Percentiles rank a stretch among this genome's conserved stretches.
Evolutionary conservation across 2,329 filamentous ascomycete species (phyloP).

Genomic region (Aplosporella prunicola): DNA sequence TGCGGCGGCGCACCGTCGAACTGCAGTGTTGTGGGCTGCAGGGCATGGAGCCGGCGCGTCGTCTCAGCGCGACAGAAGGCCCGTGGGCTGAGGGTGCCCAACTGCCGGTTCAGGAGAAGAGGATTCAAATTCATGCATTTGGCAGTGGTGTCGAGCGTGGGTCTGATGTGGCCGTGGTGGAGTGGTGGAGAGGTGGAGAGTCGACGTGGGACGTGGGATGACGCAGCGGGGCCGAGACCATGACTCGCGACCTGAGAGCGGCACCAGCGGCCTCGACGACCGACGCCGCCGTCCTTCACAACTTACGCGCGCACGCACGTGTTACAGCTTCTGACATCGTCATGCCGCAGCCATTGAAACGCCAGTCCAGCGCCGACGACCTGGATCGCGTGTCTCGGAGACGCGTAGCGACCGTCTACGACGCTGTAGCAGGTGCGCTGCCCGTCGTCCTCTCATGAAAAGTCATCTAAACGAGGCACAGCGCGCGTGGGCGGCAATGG

Average conservation of each 20-base stretch:
- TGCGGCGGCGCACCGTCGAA: constrained; percentile 50
- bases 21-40: constrained; percentile 57
- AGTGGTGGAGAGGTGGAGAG: too few relatives aligned
- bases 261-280: too few relatives aligned
- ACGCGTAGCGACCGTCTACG: constrained; percentile 53
- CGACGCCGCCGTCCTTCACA: too few relatives aligned
- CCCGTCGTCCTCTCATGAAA: too few relatives aligned
- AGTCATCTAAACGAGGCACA: not conserved
- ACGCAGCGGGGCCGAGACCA: too few relatives aligned
- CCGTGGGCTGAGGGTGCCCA: constrained; percentile 53
- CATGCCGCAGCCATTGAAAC: too few relatives aligned
- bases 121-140: constrained; percentile 55
- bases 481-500: constrained; percentile 44
- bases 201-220: too few relatives aligned
- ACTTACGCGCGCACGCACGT: too few relatives aligned
- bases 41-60: constrained; percentile 56
- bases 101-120: constrained; percentile 66
- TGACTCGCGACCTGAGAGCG: too few relatives aligned
- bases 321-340: too few relatives aligned
- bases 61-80: constrained; percentile 57
- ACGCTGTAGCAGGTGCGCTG: constrained; percentile 49
- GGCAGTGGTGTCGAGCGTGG: not conserved
- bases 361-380: not conserved
- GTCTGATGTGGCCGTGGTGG: too few relatives aligned
- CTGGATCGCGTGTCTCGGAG: constrained; percentile 2